phyloP scores from a whole-genome alignment of 176 grass and related monocot species.

The Poa annua region DNA sequence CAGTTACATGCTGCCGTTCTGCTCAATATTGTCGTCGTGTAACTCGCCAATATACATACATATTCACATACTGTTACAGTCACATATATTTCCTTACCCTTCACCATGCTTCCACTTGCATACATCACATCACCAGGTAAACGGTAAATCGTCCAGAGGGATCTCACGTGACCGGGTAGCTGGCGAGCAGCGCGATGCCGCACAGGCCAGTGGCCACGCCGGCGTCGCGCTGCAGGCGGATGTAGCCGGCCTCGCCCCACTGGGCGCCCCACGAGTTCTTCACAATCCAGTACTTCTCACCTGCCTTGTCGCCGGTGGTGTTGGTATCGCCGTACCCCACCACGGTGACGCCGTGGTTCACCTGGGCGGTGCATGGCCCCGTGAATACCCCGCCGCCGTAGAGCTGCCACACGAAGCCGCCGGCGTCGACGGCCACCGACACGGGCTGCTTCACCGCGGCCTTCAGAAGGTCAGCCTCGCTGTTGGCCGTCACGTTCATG shows the following conservation, averaged over 20 bases:
- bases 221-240: constrained; percentile 46
- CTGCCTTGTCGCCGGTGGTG: not conserved
- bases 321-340: constrained; percentile 66
- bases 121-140: not conserved
- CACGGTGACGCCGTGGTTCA: constrained; percentile 65
- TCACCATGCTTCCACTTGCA: not conserved
- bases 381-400: constrained; percentile 66
- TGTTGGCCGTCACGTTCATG: constrained; percentile 51
- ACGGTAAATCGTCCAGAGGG: not conserved
- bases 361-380: constrained; percentile 50
- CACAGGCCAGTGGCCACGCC: constrained; percentile 42
- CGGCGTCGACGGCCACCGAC: constrained; percentile 57
- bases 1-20: not conserved
- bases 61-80: not conserved
- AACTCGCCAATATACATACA: not conserved
- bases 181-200: constrained; percentile 55
- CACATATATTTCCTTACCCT: not conserved
- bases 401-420: constrained; percentile 50
- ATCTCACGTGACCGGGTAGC: constrained; percentile 52
- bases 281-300: constrained; percentile 61
- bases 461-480: constrained; percentile 48
- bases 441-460: constrained; percentile 62
- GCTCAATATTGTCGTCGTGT: not conserved
- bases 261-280: constrained; percentile 71
- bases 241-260: constrained; percentile 74